phyloP scores from a whole-genome alignment of 805 yeast species.

The Yamadazyma insecticola region DNA sequence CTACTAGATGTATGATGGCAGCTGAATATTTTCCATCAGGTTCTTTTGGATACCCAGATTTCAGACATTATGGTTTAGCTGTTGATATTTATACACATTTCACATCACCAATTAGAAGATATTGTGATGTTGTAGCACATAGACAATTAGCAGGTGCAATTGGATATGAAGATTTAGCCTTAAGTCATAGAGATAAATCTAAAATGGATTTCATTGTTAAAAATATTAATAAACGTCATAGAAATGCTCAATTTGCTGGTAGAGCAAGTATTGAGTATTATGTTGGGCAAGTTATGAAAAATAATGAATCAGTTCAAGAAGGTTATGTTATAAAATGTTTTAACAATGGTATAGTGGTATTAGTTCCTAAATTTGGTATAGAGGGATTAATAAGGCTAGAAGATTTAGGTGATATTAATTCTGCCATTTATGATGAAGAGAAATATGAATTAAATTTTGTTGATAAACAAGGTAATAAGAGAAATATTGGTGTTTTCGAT shows the following conservation, averaged over 20 bases:
- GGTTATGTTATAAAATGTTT: slow-evolving; percentile 92
- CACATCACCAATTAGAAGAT: slow-evolving; percentile 97
- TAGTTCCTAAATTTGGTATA: slow-evolving; percentile 94
- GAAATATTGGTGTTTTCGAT: slow-evolving; percentile 72
- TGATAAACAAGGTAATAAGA: slow-evolving; percentile 37
- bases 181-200: slow-evolving; percentile 78
- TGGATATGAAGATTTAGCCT: slow-evolving; percentile 80
- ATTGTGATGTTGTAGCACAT: slow-evolving; percentile 96
- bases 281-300: slow-evolving; percentile 96
- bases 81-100: slow-evolving; percentile 97
- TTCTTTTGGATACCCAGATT: slow-evolving; percentile 82
- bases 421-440: slow-evolving; percentile 73
- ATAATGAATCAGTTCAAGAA: slow-evolving; percentile 71
- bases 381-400: slow-evolving; percentile 88
- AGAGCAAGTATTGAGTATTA: slow-evolving; percentile 96
- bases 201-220: slow-evolving; percentile 86
- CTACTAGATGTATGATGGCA: slow-evolving; percentile 98
- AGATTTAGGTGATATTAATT: slow-evolving; percentile 58
- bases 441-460: slow-evolving; percentile 62
- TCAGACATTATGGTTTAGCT: slow-evolving; percentile 95
- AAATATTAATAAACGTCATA: slow-evolving; percentile 88
- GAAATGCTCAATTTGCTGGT: slow-evolving; percentile 99
- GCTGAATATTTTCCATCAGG: slow-evolving; percentile 97
- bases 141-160: slow-evolving; percentile 98
- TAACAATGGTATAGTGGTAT: slow-evolving; percentile 88